phyloP scores from a whole-genome alignment of 139 green algal genomes.

The Coelastrella sp. region DNA sequence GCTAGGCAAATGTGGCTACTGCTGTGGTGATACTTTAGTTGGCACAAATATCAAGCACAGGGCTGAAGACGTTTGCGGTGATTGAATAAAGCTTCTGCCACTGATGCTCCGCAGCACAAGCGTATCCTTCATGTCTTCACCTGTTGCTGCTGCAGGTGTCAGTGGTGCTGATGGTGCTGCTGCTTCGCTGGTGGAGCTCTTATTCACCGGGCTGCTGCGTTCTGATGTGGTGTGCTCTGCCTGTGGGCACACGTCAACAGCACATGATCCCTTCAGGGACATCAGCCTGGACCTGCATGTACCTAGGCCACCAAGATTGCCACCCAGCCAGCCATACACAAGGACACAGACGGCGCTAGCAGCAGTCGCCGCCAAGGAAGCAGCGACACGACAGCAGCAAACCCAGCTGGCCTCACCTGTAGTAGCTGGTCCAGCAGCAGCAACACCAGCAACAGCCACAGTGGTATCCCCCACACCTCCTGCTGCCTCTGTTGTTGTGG shows the following conservation, averaged over 20 bases:
- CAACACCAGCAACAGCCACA: not conserved
- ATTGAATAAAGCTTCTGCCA: too few species aligned
- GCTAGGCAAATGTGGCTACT: too few species aligned
- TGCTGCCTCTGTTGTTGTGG: not conserved
- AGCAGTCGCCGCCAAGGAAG: not conserved
- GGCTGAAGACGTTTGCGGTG: not conserved
- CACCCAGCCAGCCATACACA: constrained; percentile 3
- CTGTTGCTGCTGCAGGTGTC: not conserved
- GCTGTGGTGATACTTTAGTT: too few species aligned
- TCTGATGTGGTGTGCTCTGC: constrained; percentile 86
- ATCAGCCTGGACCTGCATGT: constrained; percentile 38
- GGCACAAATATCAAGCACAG: not conserved
- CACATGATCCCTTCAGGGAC: constrained; percentile 72
- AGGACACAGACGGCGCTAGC: not conserved
- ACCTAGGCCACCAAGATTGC: constrained; percentile 27
- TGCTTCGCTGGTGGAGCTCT: constrained; percentile 54
- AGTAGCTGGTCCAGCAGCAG: constrained; percentile 10
- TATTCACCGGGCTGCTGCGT: constrained; percentile 86
- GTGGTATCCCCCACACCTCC: not conserved
- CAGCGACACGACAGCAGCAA: too few species aligned
- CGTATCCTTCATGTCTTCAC: not conserved
- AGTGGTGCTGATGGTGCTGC: not conserved
- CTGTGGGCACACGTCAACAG: constrained; percentile 86
- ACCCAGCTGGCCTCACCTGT: not conserved
- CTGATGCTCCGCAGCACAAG: too few species aligned